Base-by-base conservation (phyloP, 805 yeast genomes). In the Saccharomycopsis guyanensis region DNA sequence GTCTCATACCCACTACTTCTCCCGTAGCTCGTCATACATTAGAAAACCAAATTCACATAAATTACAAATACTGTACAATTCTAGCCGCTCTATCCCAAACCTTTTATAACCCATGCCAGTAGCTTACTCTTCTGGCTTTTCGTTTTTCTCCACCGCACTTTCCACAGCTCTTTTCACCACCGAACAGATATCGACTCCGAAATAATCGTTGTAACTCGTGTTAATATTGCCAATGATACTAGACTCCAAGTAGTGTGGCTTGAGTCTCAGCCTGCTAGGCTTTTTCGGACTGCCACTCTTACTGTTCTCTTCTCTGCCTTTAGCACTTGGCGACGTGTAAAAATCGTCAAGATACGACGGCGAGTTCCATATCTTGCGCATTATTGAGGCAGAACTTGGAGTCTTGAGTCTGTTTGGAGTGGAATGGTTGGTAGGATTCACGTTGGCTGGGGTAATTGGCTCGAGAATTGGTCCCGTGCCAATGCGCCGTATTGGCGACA, bases 261-360 rank as follows among this genome's bases (percentile, higher is more conserved):
- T 37, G 8, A 15, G 29, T 45, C 47, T 40, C 56, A 56, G 47
- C 46, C 50, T 42, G 47, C 48, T 6, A 23, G 38, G 18, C 31
- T n/a, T 15, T 31, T 45, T 15, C 47, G 13, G 46, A 37, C 23
- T 48, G 32, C 44, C 51, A 12, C 37, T 15, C 20, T 33, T 33
- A 15, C 37, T 33, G 13, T 27, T 13, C 7, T 18, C 37, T 8
- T 33, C 37, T 33, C 20, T 33, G 7, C 37, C 20, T 8, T 15
- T 52, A 44, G 53, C 54, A 8, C 59, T 57, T 15, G 77, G 76
- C 19, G 82, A 75, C 35, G 78, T 72, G 54, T 79, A 77, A 57
- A 80, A 80, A 55, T 80, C 86, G 49, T 80, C 86, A 47, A 79
- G 64, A 55, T 76, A 78, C 2, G 80, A 71, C 12, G 86, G 86